Percentiles rank a stretch among this genome's conserved stretches.
These are phyloP conservation scores for Xanthoceras sorbifolium DNA, from an alignment of 345 rosid species.

Conservation along the genomic window DNA sequence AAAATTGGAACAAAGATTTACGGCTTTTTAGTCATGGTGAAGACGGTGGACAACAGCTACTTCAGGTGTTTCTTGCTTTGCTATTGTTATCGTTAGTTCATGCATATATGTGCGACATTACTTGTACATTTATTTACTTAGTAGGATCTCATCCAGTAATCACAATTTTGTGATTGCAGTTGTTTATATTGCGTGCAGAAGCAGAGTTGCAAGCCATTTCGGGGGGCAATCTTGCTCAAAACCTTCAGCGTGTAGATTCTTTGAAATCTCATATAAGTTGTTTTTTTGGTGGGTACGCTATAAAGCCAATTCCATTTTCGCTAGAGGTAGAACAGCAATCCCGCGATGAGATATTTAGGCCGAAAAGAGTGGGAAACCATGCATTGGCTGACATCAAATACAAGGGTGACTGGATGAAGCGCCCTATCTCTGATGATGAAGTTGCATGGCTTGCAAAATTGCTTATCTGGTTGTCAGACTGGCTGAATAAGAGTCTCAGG, in stretches of 20 bases:
- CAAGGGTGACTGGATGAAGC: conserved; percentile 90
- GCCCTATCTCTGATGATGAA: conserved; percentile 80
- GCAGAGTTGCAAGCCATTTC: conserved; percentile 74
- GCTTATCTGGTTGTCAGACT: conserved; percentile 58
- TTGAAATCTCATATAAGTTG: conserved; percentile 53
- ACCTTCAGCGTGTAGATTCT: conserved; percentile 53
- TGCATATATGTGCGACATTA: neutral
- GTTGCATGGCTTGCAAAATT: conserved; percentile 78
- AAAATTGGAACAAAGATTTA: conserved; percentile 87
- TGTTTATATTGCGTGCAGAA: conserved; percentile 84
- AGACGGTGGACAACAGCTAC: conserved; percentile 86
- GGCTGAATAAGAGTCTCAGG: conserved; percentile 70
- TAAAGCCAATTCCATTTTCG: conserved; percentile 51
- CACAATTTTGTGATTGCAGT: conserved; percentile 52
- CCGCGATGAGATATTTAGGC: conserved; percentile 76
- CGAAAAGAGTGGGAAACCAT: conserved; percentile 59
- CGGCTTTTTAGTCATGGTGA: conserved; percentile 71
- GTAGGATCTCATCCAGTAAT: conserved; percentile 9
- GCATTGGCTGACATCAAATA: conserved; percentile 44
- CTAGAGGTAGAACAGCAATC: conserved; percentile 43
- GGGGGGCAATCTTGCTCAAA: conserved; percentile 40
- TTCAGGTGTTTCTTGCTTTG: conserved; percentile 58
- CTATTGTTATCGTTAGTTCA: neutral
- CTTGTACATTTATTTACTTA: neutral
- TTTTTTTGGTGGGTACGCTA: conserved; percentile 57